phyloP scores from a whole-genome alignment of 2,329 filamentous ascomycete genomes.

The Colletotrichum gloeosporioides region DNA sequence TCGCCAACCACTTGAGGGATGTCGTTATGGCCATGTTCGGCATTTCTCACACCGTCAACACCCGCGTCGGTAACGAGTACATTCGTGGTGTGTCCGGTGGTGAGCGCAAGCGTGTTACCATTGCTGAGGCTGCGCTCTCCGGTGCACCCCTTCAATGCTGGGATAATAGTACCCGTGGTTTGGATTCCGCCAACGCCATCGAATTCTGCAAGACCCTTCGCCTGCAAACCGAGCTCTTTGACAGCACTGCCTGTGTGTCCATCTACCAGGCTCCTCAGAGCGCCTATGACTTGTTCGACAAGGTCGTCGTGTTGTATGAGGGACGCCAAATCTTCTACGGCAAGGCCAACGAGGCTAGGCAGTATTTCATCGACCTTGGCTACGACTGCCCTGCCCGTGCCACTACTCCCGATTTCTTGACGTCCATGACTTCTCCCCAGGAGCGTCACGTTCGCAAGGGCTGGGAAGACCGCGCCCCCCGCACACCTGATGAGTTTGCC shows the following conservation, averaged over 20 bases:
- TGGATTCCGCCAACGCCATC: slow-evolving; percentile 77
- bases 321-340: slow-evolving; percentile 70
- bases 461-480: slow-evolving; percentile 60
- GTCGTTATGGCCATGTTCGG: slow-evolving; percentile 80
- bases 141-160: slow-evolving; percentile 67
- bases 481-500: slow-evolving; percentile 68
- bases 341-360: slow-evolving; percentile 60
- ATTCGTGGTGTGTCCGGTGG: slow-evolving; percentile 77
- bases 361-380: slow-evolving; percentile 71
- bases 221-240: slow-evolving; percentile 70
- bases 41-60: slow-evolving; percentile 76
- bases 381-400: slow-evolving; percentile 71
- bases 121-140: slow-evolving; percentile 65
- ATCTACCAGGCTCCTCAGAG: slow-evolving; percentile 75
- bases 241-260: slow-evolving; percentile 70
- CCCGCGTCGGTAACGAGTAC: slow-evolving; percentile 76
- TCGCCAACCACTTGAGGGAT: slow-evolving; percentile 69
- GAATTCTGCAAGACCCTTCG: slow-evolving; percentile 77
- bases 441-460: slow-evolving; percentile 63
- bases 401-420: slow-evolving; percentile 76
- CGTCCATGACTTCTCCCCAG: slow-evolving; percentile 67
- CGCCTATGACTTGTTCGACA: slow-evolving; percentile 70
- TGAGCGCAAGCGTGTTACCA: slow-evolving; percentile 72
- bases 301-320: slow-evolving; percentile 63
- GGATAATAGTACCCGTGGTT: slow-evolving; percentile 76